Evolutionary conservation across 495 filamentous ascomycete genomes (phyloP).

Genomic region (Astrothelium subdiscretum): DNA sequence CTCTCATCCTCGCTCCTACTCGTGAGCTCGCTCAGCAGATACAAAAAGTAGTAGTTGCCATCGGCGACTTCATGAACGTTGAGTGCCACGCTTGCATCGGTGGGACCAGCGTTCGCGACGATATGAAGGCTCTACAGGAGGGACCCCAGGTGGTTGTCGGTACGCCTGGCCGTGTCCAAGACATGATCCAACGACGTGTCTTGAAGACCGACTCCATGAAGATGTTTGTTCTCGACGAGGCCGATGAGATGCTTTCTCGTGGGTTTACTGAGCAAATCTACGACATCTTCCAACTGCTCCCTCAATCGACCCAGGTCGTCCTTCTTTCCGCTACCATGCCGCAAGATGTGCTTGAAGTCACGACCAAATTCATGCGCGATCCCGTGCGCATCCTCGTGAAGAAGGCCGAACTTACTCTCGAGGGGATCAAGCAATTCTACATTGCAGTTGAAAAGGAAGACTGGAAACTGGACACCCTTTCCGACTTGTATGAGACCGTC

Average conservation of each 20-base stretch:
- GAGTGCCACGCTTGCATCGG: slow-evolving; percentile 99
- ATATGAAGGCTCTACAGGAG: slow-evolving; percentile 91
- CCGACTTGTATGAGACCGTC: slow-evolving; percentile 96
- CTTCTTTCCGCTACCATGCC: slow-evolving; percentile 96
- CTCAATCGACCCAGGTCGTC: slow-evolving; percentile 94
- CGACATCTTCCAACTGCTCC: slow-evolving; percentile 97
- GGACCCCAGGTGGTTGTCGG: slow-evolving; percentile 95
- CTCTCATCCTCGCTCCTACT: slow-evolving; percentile 89
- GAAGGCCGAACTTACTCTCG: slow-evolving; percentile 96
- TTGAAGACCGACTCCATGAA: slow-evolving; percentile 94
- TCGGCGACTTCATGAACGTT: slow-evolving; percentile 98
- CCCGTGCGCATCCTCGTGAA: slow-evolving; percentile 98
- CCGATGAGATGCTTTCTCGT: slow-evolving; percentile 96
- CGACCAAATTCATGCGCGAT: slow-evolving; percentile 99
- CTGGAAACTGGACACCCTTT: slow-evolving; percentile 99
- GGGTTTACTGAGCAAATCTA: slow-evolving; percentile 99
- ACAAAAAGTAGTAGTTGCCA: slow-evolving; percentile 95
- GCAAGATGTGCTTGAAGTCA: slow-evolving; percentile 97
- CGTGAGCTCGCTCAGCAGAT: slow-evolving; percentile 98
- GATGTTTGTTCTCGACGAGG: slow-evolving; percentile 98
- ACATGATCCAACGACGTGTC: slow-evolving; percentile 97
- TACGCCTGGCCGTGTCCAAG: slow-evolving; percentile 92
- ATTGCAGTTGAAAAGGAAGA: slow-evolving; percentile 99
- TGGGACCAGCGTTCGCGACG: slow-evolving; percentile 93
- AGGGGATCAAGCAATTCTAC: slow-evolving; percentile 99